Evolutionary conservation across 768 basidiomycete genomes (phyloP).

Genomic region (Agaricus subrufescens): DNA sequence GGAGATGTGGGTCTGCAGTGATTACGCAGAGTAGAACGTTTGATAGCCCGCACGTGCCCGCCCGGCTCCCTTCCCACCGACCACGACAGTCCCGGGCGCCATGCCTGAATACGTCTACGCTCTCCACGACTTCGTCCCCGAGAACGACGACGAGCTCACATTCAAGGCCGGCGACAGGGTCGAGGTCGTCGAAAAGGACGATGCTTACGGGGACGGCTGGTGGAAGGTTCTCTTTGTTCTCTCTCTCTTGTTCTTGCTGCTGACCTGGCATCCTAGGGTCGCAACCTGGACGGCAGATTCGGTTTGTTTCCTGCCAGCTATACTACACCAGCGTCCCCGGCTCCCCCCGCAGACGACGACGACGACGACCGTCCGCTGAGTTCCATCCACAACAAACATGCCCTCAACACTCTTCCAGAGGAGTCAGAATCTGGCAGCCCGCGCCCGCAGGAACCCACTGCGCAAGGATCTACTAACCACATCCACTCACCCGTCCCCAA

Average conservation of each 20-base stretch:
- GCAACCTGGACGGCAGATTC: conserved; percentile 73
- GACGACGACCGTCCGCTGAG: background rate
- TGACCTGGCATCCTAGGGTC: conserved; percentile 48
- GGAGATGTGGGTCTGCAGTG: no score
- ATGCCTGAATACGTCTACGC: conserved; percentile 89
- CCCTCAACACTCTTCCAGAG: conserved; percentile 43
- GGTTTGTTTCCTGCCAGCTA: conserved; percentile 93
- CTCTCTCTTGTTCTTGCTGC: background rate
- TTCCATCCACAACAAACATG: conserved; percentile 10
- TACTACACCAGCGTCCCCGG: conserved; percentile 40
- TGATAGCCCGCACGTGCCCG: no score
- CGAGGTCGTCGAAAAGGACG: conserved; percentile 90
- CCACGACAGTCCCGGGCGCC: background rate
- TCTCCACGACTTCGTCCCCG: conserved; percentile 82
- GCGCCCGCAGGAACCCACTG: conserved; percentile 1
- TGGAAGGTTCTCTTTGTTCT: conserved; percentile 48
- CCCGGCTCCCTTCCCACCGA: background rate
- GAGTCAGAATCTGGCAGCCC: conserved; percentile 38
- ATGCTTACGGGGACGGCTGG: conserved; percentile 93
- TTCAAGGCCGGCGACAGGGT: conserved; percentile 86
- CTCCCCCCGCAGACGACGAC: background rate
- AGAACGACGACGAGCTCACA: conserved; percentile 90
- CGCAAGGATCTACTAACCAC: conserved; percentile 9
- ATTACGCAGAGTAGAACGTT: no score
- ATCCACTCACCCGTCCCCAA: conserved; percentile 34